Base-by-base conservation (phyloP, 306 rosid genomes). In the Erythrophleum fordii region DNA sequence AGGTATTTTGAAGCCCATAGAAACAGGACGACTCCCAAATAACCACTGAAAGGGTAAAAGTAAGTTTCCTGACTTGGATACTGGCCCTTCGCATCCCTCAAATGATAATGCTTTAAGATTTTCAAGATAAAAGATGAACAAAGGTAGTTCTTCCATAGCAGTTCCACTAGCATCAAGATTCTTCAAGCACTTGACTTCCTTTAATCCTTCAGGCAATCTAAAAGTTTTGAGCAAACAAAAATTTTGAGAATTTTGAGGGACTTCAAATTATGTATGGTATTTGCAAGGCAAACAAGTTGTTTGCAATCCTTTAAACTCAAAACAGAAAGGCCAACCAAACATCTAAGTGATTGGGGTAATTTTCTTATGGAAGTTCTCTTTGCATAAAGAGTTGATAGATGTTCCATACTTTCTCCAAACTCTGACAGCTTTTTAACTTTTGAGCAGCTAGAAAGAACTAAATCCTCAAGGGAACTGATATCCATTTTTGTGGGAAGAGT, bases 381-480 rank as follows among this genome's bases (percentile, higher is more conserved):
- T 20, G 12, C 11, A 53, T 5, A 6, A 7, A 53, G 60, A 18
- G 5, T 7, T 53, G 29, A 55, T 9, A 55, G 61, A 7, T 14
- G 3, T 22, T 22, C 5, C 61, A 55, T 55, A 8, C 23, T 22
- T 1, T 55, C 29, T 3, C 61, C 61, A 52, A 76, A 44, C 10
- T 61, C 80, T 28, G 61, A 16, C 8, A 55, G 29, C 13, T 22
- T 55, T 22, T 20, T 20, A 55, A 55, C 28, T 55, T 55, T 20
- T 22, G 72, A 28, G 18, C 80, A 76, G 61, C 80, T 61, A 44
- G 80, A 44, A 28, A 76, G 2, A 18, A 11, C 11, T 0, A 76
- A 7, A 17, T 1, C n/a, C 25, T 60, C 3, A 4, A 62, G 34
- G n/a, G 73, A 77, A 62, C n/a, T 8, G 52, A 77, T 18, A 4